Evolutionary conservation across 31 red algal genomes (phyloP), one percentile per base, ranked within the genome.

Genomic region (Odonthalia washingtoniensis): DNA sequence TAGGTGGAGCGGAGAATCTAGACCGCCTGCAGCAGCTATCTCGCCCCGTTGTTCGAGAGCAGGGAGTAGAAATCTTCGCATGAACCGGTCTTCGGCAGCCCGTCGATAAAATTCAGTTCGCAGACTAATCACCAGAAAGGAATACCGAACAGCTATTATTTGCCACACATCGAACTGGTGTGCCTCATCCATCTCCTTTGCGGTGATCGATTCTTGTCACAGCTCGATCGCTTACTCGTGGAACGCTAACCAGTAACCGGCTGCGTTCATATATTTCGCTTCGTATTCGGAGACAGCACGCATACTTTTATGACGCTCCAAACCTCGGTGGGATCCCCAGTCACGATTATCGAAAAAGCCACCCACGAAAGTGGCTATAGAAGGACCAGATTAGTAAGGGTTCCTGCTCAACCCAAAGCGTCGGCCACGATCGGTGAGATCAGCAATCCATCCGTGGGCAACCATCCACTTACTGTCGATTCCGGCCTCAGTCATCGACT

Each of bases 41-140:
- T 81, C 12, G 0, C 28, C 3, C 17, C 3, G 2, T 0, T 36
- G 1, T 53, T 81, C 77, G 5, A 81, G 17, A 5, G 14, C n/a
- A 2, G 32, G 77, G 5, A 81, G 4, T 1, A 81, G 31, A 2
- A 81, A 1, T 26, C 65, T 81, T 40, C 53, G 33, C 0, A 28
- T 53, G 5, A 65, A 28, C 0, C 33, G 77, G 36, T 81, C 46
- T 39, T 81, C 53, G 2, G 77, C 52, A 2, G 77, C 77, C 30
- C 61, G 3, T 21, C 40, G 34, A 37, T 81, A 81, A 18, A 65
- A 81, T 60, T 81, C 77, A 14, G 52, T 35, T 3, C 53, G 77
- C 3, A 81, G 52, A n/a, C 52, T 35, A 1, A 81, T 3, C 2
- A 57, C 53, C 31, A 40, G 14, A 4, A 65, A 60, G 3, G n/a